phyloP scores from a whole-genome alignment of 805 yeast genomes.

The Ogataea methylovora region DNA sequence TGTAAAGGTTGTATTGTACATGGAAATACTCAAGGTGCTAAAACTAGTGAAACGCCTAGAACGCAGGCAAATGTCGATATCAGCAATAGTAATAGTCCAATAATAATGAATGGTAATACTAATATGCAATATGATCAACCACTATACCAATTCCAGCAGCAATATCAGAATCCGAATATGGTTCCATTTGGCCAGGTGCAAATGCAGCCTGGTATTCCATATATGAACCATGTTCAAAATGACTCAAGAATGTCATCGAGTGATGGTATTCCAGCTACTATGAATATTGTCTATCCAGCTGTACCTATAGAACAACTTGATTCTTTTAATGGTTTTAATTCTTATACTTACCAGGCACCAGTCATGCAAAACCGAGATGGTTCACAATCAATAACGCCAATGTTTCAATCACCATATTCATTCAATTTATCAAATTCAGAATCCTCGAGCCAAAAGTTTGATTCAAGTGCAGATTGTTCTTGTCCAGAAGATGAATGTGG shows the following conservation, averaged over 20 bases:
- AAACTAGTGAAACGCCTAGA: no score
- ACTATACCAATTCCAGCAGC: not conserved
- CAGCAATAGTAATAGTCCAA: not conserved
- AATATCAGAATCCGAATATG: not conserved
- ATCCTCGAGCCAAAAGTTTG: no score
- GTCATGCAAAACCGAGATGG: no score
- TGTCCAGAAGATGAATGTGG: slow-evolving; percentile 25
- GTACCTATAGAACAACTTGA: no score
- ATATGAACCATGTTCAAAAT: no score
- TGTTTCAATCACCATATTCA: no score
- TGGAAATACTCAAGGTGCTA: slow-evolving; percentile 6
- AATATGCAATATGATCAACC: not conserved
- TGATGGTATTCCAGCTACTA: not conserved
- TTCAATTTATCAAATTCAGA: no score
- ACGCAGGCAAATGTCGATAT: not conserved
- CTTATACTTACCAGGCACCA: no score
- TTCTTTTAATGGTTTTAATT: no score
- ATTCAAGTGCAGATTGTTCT: slow-evolving; percentile 16
- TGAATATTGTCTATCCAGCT: no score
- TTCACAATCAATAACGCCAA: no score
- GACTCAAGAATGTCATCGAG: not conserved
- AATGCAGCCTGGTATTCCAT: slow-evolving; percentile 11
- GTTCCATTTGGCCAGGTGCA: slow-evolving; percentile 15
- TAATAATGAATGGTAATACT: not conserved
- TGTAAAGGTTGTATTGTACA: slow-evolving; percentile 27